These are phyloP conservation scores for Austroboletus eburneus DNA, from an alignment of 768 basidiomycete genomes.

Conservation along the genomic window DNA sequence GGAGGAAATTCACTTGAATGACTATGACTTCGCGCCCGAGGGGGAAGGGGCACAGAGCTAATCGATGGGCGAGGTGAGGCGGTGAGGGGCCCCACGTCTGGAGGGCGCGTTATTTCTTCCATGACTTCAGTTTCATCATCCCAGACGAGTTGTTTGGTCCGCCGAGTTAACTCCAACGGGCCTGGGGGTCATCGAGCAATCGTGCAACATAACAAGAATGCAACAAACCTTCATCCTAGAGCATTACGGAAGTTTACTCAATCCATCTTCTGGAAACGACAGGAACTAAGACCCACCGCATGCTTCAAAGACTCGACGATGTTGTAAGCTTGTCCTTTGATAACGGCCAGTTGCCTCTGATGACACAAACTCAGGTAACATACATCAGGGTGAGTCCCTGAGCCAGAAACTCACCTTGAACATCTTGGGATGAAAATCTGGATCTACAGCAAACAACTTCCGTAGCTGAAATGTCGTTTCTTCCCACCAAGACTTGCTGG, in stretches of 20 bases:
- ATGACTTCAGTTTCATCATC: slow-evolving; percentile 78
- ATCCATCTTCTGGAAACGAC: not conserved
- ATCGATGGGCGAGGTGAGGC: slow-evolving; percentile 60
- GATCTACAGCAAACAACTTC: slow-evolving; percentile 74
- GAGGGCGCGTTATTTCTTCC: slow-evolving; percentile 43
- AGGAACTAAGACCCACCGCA: slow-evolving; percentile 43
- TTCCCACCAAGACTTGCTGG: slow-evolving; percentile 87
- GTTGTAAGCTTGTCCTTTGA: slow-evolving; percentile 92
- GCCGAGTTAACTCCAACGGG: slow-evolving; percentile 86
- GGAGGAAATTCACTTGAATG: slow-evolving; percentile 68
- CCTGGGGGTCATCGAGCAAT: slow-evolving; percentile 39
- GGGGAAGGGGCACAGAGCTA: slow-evolving; percentile 55
- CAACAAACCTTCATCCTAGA: slow-evolving; percentile 67
- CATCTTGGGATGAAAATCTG: slow-evolving; percentile 89
- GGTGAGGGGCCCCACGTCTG: slow-evolving; percentile 31
- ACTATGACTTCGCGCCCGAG: slow-evolving; percentile 55
- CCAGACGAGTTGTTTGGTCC: slow-evolving; percentile 78
- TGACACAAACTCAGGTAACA: slow-evolving; percentile 1
- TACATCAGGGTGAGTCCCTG: slow-evolving; percentile 2
- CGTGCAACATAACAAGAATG: not conserved
- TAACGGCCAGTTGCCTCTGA: slow-evolving; percentile 84
- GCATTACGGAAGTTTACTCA: slow-evolving; percentile 5
- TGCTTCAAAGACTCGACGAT: slow-evolving; percentile 82
- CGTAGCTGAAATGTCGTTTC: slow-evolving; percentile 77
- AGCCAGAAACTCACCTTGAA: slow-evolving; percentile 61